phyloP scores from a whole-genome alignment of 139 green algal genomes.

The Protoeuglena noctilucae region DNA sequence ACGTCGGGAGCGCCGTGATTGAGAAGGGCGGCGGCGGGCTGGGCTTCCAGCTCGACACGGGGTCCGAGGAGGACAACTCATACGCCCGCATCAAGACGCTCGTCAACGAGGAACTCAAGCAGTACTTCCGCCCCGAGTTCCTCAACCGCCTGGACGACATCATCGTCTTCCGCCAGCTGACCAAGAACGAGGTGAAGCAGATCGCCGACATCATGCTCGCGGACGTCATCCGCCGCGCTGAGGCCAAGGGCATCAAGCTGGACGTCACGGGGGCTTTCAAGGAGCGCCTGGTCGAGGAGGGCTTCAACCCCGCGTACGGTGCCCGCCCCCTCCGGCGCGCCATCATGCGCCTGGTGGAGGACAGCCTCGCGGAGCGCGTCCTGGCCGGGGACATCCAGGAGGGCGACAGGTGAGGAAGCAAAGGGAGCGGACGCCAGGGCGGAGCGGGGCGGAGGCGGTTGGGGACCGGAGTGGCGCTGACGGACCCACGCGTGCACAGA shows the following conservation, averaged over 20 bases:
- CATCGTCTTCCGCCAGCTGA: conserved; percentile 98
- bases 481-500: too few relatives aligned
- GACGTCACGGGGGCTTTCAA: conserved; percentile 60
- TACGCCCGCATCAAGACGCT: conserved; percentile 95
- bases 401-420: conserved; percentile 10
- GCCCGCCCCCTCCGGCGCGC: conserved; percentile 90
- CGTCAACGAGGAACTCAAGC: conserved; percentile 98
- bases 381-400: conserved; percentile 79
- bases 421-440: conserved; percentile 55
- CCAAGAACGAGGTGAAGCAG: conserved; percentile 93
- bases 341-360: conserved; percentile 97
- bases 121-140: conserved; percentile 80
- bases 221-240: conserved; percentile 77
- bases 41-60: conserved; percentile 50
- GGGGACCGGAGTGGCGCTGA: too few relatives aligned
- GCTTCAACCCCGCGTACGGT: conserved; percentile 95
- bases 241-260: conserved; percentile 93
- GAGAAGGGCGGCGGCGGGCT: conserved; percentile 77
- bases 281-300: conserved; percentile 89
- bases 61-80: conserved; percentile 14
- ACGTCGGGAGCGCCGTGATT: conserved; percentile 88
- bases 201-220: conserved; percentile 97
- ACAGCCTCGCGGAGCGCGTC: conserved; percentile 87
- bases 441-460: background rate
- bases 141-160: conserved; percentile 89